Base-by-base conservation (phyloP, 1,139 yeast genomes). In the Geotrichum phurueaensis region DNA sequence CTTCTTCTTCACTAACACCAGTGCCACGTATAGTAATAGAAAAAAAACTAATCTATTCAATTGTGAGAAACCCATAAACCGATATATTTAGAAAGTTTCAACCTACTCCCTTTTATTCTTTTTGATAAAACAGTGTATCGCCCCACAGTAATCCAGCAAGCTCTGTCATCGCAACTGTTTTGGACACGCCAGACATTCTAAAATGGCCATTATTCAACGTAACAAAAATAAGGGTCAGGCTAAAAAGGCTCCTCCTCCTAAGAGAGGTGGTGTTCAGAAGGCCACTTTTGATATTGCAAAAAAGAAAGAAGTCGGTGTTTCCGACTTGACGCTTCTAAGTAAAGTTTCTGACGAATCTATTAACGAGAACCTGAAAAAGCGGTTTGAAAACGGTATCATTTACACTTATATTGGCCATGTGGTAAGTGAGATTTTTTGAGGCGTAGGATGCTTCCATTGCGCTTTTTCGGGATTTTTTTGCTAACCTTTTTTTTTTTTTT, bases 241-340 rank as follows among this genome's bases (percentile, higher is more conserved):
- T 58, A 76, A 76, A 23, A 82, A 81, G 70, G 81, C 78, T 31
- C 72, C 70, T 23, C 73, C 73, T 27, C 72, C 88, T 3, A 81
- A 81, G 64, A 80, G 85, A 65, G 71, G 66, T n/a, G 76, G 76
- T 60, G 89, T 92, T 69, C 86, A 89, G 71, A 94, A 94, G 77
- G 98, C 98, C 23, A 89, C 91, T 56, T 94, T 91, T 72, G 99
- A 95, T 71, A 76, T 87, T 54, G 80, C 86, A 60, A 91, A 91
- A 76, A 90, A 90, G 81, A 90, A 91, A 74, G 98, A 94, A 74
- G 99, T 94, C 22, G 99, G 99, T 57, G 98, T 95, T 3, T 87
- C 96, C 54, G 99, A 95, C 75, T 80, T 95, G 71, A 95, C 99
- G 0, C 79, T 95, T 63, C 79, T 95, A 64, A 86, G 96, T 39